A percentile compares a stretch with the other conserved stretches of the same genome.
Conservation (phyloP, 768 basidiomycete species). For the Hygrocybe coccinea region DNA sequence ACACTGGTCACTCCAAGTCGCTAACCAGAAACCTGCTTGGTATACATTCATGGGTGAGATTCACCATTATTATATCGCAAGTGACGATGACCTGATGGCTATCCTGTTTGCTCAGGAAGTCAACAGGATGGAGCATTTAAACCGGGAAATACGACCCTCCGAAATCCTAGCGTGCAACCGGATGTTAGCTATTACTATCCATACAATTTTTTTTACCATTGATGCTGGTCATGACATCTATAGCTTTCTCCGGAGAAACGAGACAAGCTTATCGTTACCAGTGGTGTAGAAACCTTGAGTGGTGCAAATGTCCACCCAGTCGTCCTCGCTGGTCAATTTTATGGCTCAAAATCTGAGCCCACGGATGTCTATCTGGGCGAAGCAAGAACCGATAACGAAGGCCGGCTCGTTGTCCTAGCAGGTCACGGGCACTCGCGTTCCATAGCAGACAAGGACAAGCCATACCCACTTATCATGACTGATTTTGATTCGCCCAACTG, state of each 20-base stretch:
- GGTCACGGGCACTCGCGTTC: conserved; percentile 23
- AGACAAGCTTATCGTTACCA: background rate
- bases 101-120: too few species aligned
- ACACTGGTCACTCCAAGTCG: conserved; percentile 15
- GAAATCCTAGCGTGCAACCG: too few species aligned
- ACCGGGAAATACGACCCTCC: too few species aligned
- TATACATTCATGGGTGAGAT: too few species aligned
- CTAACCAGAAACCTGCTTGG: too few species aligned
- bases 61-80: too few species aligned
- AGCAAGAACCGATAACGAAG: conserved; percentile 21
- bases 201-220: background rate
- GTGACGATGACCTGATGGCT: too few species aligned
- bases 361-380: conserved; percentile 21
- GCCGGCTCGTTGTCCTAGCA: conserved; percentile 29
- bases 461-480: conserved; percentile 22
- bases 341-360: conserved; percentile 16
- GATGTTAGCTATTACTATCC: too few species aligned
- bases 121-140: too few species aligned
- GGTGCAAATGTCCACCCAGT: background rate
- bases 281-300: background rate
- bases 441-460: conserved; percentile 10
- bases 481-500: conserved; percentile 32
- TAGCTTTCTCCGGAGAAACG: background rate
- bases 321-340: conserved; percentile 15
- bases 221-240: background rate